Conservation (phyloP, 805 yeast genomes). For the Myxozyma geophila region DNA sequence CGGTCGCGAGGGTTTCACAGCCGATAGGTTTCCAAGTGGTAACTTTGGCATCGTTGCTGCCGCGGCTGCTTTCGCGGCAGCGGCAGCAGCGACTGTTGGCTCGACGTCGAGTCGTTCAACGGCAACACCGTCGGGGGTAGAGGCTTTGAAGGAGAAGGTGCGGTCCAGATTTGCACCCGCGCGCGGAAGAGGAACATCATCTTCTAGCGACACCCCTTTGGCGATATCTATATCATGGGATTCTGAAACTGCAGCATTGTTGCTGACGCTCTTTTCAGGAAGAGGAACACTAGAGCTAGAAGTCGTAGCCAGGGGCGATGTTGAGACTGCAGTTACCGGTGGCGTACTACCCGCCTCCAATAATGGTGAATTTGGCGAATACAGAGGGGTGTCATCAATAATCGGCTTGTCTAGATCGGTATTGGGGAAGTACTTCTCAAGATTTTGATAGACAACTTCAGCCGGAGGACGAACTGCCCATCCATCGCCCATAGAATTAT, state of each 20-base stretch:
- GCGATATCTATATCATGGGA: background rate
- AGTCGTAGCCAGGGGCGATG: conserved; percentile 13
- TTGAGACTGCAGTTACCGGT: background rate
- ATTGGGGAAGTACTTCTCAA: conserved; percentile 90
- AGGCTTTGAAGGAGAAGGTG: conserved; percentile 27
- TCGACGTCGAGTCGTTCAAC: conserved; percentile 31
- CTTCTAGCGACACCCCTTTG: background rate
- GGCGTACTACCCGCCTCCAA: conserved; percentile 2
- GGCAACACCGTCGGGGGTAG: conserved; percentile 19
- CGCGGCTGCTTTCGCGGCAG: conserved; percentile 16
- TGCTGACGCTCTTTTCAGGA: background rate
- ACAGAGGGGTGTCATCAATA: conserved; percentile 56
- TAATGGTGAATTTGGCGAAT: conserved; percentile 27
- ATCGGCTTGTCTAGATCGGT: conserved; percentile 92
- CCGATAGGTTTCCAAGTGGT: background rate
- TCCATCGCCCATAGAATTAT: conserved; percentile 11
- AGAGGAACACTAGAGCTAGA: background rate
- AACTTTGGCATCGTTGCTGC: conserved; percentile 1
- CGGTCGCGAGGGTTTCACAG: conserved; percentile 35
- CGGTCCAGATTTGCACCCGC: conserved; percentile 21
- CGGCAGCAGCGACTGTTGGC: conserved; percentile 8
- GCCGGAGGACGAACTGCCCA: conserved; percentile 93
- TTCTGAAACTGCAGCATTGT: background rate
- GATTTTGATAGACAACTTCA: conserved; percentile 87
- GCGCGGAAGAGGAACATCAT: background rate